Conservation (phyloP, 139 green algal genomes). For the Asterochloris sp. region DNA sequence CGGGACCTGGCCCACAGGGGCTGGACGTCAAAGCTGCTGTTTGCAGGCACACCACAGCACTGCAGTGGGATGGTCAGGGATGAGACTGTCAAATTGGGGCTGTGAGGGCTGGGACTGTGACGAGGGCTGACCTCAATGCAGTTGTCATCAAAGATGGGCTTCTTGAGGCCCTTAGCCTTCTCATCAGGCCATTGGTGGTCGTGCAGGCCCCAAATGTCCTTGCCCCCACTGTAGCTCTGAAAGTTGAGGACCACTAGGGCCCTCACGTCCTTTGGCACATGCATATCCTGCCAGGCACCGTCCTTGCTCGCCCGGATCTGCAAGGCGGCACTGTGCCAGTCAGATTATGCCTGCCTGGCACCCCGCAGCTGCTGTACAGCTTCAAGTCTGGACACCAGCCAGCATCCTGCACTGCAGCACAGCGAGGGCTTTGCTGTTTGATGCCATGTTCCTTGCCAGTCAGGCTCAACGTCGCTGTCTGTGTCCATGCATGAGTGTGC, state of each 20-base stretch:
- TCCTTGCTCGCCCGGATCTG: slow-evolving; percentile 21
- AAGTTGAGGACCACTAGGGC: slow-evolving; percentile 79
- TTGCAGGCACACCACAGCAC: too few species aligned
- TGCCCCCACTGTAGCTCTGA: slow-evolving; percentile 74
- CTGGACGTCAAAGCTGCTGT: too few species aligned
- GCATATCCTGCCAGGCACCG: slow-evolving; percentile 46
- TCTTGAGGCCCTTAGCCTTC: slow-evolving; percentile 23
- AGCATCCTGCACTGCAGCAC: too few species aligned
- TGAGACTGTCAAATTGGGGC: too few species aligned
- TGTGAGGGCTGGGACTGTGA: too few species aligned
- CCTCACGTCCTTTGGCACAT: slow-evolving; percentile 47
- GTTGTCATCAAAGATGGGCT: slow-evolving; percentile 65
- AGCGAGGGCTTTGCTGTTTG: too few species aligned
- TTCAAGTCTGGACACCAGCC: too few species aligned
- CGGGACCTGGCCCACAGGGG: too few species aligned
- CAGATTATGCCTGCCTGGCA: neutral
- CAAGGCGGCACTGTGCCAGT: neutral
- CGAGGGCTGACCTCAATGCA: slow-evolving; percentile 57
- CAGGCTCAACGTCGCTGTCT: too few species aligned
- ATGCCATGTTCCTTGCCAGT: too few species aligned
- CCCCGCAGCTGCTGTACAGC: neutral
- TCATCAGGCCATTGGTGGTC: slow-evolving; percentile 21
- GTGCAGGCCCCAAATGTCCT: slow-evolving; percentile 75
- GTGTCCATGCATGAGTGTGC: too few species aligned
- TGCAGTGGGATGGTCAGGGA: too few species aligned